phyloP scores from a whole-genome alignment of 73 alveolate species.

The Diophrys sp. region DNA sequence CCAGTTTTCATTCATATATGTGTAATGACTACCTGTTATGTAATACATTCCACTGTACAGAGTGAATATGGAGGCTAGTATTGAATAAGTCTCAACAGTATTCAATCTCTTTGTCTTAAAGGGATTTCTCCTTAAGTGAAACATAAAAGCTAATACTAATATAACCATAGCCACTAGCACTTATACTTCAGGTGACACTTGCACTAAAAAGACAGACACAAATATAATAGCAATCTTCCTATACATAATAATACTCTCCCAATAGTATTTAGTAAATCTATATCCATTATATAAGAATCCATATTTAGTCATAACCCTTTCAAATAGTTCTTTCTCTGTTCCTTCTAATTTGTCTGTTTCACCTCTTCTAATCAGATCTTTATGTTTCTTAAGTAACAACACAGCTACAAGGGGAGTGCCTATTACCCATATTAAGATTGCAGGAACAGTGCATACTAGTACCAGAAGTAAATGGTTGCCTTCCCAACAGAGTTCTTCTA shows the following conservation, averaged over 20 bases:
- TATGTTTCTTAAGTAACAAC: not conserved
- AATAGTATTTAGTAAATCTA: constrained; percentile 5
- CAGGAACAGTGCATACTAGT: constrained; percentile 30
- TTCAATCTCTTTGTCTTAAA: constrained; percentile 18
- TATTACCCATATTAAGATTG: constrained; percentile 45
- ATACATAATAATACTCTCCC: constrained; percentile 24
- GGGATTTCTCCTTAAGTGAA: constrained; percentile 17
- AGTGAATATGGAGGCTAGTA: constrained; percentile 17
- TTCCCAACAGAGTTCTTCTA: constrained; percentile 22
- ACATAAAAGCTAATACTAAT: not conserved
- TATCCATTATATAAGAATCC: constrained; percentile 49
- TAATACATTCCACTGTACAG: constrained; percentile 45
- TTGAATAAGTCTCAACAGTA: constrained; percentile 26
- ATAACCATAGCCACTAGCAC: constrained; percentile 29
- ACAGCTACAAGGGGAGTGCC: constrained; percentile 38
- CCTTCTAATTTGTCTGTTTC: constrained; percentile 7
- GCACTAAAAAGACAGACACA: constrained; percentile 21
- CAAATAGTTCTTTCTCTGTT: constrained; percentile 11
- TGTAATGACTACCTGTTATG: constrained; percentile 36
- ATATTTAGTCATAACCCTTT: constrained; percentile 14
- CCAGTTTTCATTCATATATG: constrained; percentile 20
- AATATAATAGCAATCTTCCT: constrained; percentile 15
- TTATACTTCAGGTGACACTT: constrained; percentile 20
- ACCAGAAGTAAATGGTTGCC: constrained; percentile 12
- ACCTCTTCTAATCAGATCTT: not conserved